Conservation (phyloP, 441 rosid genomes). For the Bocquillonia castaneifolia region DNA sequence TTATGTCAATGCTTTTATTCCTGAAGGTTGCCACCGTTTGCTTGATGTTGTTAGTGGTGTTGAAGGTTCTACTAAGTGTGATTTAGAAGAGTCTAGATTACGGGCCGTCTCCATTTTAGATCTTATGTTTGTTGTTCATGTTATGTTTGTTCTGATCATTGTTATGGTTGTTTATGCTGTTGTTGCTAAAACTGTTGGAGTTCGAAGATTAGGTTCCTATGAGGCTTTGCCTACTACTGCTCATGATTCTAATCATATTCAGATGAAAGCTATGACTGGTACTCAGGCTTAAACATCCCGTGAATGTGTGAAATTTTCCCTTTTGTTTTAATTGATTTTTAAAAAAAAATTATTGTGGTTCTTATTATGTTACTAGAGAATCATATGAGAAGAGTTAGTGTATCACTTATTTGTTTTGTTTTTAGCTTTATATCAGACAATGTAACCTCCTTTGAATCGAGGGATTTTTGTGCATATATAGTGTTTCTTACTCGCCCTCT, state of each 20-base stretch:
- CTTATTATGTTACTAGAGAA: slow-evolving; percentile 6
- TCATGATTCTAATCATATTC: slow-evolving; percentile 63
- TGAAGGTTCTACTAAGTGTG: slow-evolving; percentile 84
- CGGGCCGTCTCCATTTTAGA: slow-evolving; percentile 85
- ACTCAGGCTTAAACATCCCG: slow-evolving; percentile 78
- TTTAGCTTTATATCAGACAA: slow-evolving; percentile 4
- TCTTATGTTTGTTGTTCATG: slow-evolving; percentile 68
- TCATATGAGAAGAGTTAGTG: slow-evolving; percentile 1
- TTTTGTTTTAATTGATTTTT: not conserved
- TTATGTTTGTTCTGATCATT: slow-evolving; percentile 53
- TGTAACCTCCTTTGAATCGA: slow-evolving; percentile 11
- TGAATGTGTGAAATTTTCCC: not conserved
- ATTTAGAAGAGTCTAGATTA: slow-evolving; percentile 63
- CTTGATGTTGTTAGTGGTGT: slow-evolving; percentile 74
- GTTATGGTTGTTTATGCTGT: slow-evolving; percentile 52
- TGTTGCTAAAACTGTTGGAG: slow-evolving; percentile 45
- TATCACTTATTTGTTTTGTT: slow-evolving; percentile 7
- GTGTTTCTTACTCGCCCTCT: not conserved
- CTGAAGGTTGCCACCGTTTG: slow-evolving; percentile 84
- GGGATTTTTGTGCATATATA: slow-evolving; percentile 23
- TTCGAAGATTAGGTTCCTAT: slow-evolving; percentile 63
- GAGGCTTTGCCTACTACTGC: slow-evolving; percentile 65
- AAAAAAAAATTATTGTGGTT: not conserved
- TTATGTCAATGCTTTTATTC: slow-evolving; percentile 78
- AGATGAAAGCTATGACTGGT: slow-evolving; percentile 89